phyloP scores from a whole-genome alignment of 495 filamentous ascomycete genomes.

The Bacidia rubella region DNA sequence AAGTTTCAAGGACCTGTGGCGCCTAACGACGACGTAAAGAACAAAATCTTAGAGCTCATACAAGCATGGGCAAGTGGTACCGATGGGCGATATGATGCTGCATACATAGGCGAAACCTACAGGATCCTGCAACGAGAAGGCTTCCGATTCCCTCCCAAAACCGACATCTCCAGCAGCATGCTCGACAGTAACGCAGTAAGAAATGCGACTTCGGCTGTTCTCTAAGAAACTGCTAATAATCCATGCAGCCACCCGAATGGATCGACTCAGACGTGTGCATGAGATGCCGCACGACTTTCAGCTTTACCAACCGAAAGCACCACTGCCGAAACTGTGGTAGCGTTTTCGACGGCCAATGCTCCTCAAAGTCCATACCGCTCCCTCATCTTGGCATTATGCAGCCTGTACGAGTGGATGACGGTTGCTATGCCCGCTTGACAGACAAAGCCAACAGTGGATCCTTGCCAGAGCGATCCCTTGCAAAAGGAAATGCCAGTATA shows the following conservation, averaged over 20 bases:
- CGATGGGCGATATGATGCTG: slow-evolving; percentile 69
- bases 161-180: slow-evolving; percentile 85
- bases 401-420: slow-evolving; percentile 91
- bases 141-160: slow-evolving; percentile 76
- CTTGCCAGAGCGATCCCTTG: slow-evolving; percentile 16
- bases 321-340: slow-evolving; percentile 97
- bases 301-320: slow-evolving; percentile 95
- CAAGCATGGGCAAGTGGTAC: slow-evolving; percentile 88
- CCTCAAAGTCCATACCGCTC: slow-evolving; percentile 72
- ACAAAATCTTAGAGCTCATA: slow-evolving; percentile 83
- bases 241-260: slow-evolving; percentile 81
- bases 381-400: slow-evolving; percentile 88
- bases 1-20: slow-evolving; percentile 63
- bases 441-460: slow-evolving; percentile 45
- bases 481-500: slow-evolving; percentile 39
- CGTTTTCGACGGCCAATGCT: slow-evolving; percentile 89
- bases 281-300: slow-evolving; percentile 90
- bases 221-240: slow-evolving; percentile 12
- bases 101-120: slow-evolving; percentile 81
- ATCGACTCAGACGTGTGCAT: slow-evolving; percentile 96
- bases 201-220: slow-evolving; percentile 15
- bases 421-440: slow-evolving; percentile 80
- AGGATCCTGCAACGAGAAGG: slow-evolving; percentile 67
- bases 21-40: slow-evolving; percentile 70
- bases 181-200: slow-evolving; percentile 89